phyloP scores from a whole-genome alignment of 1,284 basidiomycete species.

The Malassezia furfur region DNA sequence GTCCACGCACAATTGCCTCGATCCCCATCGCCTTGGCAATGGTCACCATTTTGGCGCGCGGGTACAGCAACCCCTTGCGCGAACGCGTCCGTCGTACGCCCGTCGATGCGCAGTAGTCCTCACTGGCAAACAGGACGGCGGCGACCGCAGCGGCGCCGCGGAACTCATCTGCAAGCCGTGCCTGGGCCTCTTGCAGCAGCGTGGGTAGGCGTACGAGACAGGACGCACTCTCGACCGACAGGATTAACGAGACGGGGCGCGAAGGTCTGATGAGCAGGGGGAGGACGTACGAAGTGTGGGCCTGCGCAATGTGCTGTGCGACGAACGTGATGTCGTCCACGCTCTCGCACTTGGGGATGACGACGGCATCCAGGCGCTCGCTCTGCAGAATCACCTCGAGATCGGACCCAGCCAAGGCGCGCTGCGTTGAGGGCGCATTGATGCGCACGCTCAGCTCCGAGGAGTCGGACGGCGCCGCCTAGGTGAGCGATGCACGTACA shows the following conservation, averaged over 20 bases:
- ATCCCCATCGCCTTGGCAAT: constrained; percentile 74
- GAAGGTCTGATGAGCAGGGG: not conserved
- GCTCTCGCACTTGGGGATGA: constrained; percentile 42
- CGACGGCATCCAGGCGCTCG: constrained; percentile 23
- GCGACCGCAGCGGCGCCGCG: constrained; percentile 18
- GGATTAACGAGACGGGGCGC: constrained; percentile 26
- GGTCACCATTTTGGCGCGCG: constrained; percentile 73
- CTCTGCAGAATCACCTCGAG: constrained; percentile 36
- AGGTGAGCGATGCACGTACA: constrained; percentile 16
- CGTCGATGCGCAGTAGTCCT: constrained; percentile 64
- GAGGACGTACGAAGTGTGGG: constrained; percentile 7
- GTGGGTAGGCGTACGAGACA: constrained; percentile 29
- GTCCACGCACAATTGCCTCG: constrained; percentile 59
- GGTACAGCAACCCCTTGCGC: constrained; percentile 68
- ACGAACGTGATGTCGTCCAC: constrained; percentile 30
- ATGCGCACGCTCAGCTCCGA: constrained; percentile 43
- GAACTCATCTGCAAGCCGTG: not conserved
- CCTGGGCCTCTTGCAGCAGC: constrained; percentile 22
- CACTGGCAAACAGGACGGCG: constrained; percentile 38
- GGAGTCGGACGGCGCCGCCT: constrained; percentile 15
- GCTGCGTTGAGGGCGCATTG: constrained; percentile 34
- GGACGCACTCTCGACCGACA: constrained; percentile 39
- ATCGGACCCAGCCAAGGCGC: constrained; percentile 27
- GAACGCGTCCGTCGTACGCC: constrained; percentile 68
- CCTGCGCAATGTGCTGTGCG: constrained; percentile 14